Evolutionary conservation across 164 flowering plant genomes (phyloP), one percentile per base, ranked within the genome.

Genomic region (Piper betle): DNA sequence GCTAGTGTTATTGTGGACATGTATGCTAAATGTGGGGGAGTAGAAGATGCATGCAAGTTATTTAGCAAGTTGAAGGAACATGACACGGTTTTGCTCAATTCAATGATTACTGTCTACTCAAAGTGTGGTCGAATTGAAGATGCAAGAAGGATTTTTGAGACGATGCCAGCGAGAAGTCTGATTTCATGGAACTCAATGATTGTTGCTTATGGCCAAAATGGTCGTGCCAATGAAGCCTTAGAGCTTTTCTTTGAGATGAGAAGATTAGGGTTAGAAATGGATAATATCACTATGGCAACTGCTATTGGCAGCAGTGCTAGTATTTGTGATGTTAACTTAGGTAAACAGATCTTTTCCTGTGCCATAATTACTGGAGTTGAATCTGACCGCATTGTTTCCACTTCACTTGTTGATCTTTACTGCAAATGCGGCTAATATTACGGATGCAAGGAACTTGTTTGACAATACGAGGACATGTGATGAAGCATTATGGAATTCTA

Each of bases 181-280:
- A 82, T 87, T 57, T 83, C 97, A 13, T 87, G 95, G 97, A 90
- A 90, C 62, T 81, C 97, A 15, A 85, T 90, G 87, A 71, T 87
- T 38, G 87, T 80, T 9, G 87, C 85, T 48, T 74, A 69, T 79
- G 66, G 83, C 20, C 37, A n/a, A 20, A 18, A 25, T 54, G 84
- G 88, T 53, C 79, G 65, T 70, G 79, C 86, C 19, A 18, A 75
- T 25, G 86, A 82, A 70, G 87, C 97, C 15, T 43, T 90, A 58
- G 63, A 76, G 65, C 73, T 82, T 40, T 84, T 90, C 54, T 66
- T 77, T 61, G 42, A 77, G 59, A 87, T 90, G 94, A 79, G 76
- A 65, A 73, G 62, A 62, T 66, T 76, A 53, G 70, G 66, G 63
- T 54, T 85, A 61, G 69, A 73, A 71, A 72, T 80, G 75, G 97